Base-by-base conservation (phyloP, 345 rosid genomes). In the Dovyalis caffra region DNA sequence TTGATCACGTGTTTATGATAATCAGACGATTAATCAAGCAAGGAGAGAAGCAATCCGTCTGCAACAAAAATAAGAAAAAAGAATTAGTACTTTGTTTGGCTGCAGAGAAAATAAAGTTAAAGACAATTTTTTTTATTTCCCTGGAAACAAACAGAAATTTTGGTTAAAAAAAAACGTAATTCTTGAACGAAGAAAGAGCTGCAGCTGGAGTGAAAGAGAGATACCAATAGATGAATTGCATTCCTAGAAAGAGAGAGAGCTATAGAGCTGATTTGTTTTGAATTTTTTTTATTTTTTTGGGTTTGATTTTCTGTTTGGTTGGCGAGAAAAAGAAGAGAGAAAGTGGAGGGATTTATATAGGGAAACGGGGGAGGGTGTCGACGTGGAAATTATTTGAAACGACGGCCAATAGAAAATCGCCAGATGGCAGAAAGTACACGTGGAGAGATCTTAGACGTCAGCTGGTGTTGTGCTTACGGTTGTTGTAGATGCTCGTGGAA, bases 361-460 rank as follows among this genome's bases (percentile, higher is more conserved):
- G 6, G 61, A n/a, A 14, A 14, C 5, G 26, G n/a, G 8, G 4
- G 61, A 12, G 60, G 12, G 57, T 18, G 73, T 33, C 0, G 31
- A 69, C 45, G 73, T 69, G 73, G 73, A 5, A 16, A 12, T 45
- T 6, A 15, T 8, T 43, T 33, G 47, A 16, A 3, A 14, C 4
- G 18, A 0, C 1, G 5, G 16, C 76, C 63, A 33, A 51, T 74
- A 5, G 29, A 26, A 10, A 20, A n/a, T 5, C 37, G 70, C 60
- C 70, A 65, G 2, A 14, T 65, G 32, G 26, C 20, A 8, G 32
- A 16, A 25, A 26, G 51, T 34, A 74, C 76, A 74, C 76, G 76
- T 65, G 76, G 70, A 10, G 70, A 53, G 25, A 51, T 26, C 7
- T 64, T 20, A 74, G 70, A 65, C 70, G 70, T 16, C 60, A 1